Conservation (phyloP, 2,329 filamentous ascomycete species). For the Xylariaceae sp. region DNA sequence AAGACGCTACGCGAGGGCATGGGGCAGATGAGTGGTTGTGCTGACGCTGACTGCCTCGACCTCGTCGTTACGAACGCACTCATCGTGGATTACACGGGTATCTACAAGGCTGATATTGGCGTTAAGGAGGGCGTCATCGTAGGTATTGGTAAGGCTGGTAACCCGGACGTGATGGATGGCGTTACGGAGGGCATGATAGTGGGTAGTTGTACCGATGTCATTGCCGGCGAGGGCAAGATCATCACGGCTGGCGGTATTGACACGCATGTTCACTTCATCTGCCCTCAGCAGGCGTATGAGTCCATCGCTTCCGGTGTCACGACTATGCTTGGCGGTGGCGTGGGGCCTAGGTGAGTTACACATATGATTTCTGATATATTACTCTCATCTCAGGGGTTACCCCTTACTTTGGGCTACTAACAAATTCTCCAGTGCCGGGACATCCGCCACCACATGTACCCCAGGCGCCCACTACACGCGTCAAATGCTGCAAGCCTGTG, state of each 20-base stretch:
- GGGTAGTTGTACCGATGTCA: conserved; percentile 83
- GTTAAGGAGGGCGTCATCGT: conserved; percentile 82
- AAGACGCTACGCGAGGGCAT: conserved; percentile 94
- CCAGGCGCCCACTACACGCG: conserved; percentile 77
- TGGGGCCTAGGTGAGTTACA: conserved; percentile 65
- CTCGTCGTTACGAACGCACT: conserved; percentile 85
- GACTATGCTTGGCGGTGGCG: conserved; percentile 84
- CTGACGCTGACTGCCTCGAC: conserved; percentile 69
- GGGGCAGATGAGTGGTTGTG: conserved; percentile 79
- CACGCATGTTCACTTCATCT: conserved; percentile 90
- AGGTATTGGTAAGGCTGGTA: conserved; percentile 89
- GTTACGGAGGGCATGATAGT: conserved; percentile 74
- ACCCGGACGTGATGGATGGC: conserved; percentile 94
- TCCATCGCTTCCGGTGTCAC: conserved; percentile 81
- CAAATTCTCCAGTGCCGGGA: conserved; percentile 59
- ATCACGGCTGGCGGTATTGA: conserved; percentile 87
- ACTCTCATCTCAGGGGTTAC: background rate
- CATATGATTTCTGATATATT: too few species aligned
- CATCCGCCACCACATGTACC: conserved; percentile 89
- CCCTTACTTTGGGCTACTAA: conserved; percentile 21
- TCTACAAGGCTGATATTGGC: conserved; percentile 95
- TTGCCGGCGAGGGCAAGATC: conserved; percentile 86
- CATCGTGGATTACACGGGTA: conserved; percentile 84
- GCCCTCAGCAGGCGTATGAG: conserved; percentile 84
- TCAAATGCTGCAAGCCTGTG: conserved; percentile 85